A percentile compares a stretch with the other conserved stretches of the same genome.
phyloP scores from a whole-genome alignment of 2,329 filamentous ascomycete genomes.

The Epichloe festucae region DNA sequence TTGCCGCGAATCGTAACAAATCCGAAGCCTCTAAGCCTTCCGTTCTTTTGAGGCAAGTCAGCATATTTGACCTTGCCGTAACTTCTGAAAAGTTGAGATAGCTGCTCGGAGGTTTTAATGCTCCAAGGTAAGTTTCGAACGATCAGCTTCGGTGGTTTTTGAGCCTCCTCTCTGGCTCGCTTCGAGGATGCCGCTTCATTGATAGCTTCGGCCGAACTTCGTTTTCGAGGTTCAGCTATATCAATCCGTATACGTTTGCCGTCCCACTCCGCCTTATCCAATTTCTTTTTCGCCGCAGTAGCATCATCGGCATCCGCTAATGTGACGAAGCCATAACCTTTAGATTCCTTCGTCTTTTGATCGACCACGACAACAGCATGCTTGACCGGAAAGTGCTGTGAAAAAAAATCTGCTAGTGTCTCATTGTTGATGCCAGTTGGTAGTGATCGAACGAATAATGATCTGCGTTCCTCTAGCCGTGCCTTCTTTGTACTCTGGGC shows the following conservation, averaged over 20 bases:
- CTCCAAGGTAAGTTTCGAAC: conserved; percentile 94
- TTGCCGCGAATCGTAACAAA: conserved; percentile 80
- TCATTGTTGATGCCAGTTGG: conserved; percentile 69
- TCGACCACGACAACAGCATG: conserved; percentile 90
- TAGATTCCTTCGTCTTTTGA: conserved; percentile 70
- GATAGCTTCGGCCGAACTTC: conserved; percentile 39
- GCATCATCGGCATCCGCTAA: conserved; percentile 92
- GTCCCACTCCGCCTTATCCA: conserved; percentile 65
- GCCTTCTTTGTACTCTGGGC: conserved; percentile 37
- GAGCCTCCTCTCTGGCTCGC: conserved; percentile 44
- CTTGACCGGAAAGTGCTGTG: conserved; percentile 86
- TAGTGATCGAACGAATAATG: conserved; percentile 84
- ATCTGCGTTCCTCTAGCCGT: conserved; percentile 47
- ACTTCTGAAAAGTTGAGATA: conserved; percentile 66
- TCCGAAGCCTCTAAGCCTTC: conserved; percentile 74
- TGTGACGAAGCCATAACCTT: conserved; percentile 93
- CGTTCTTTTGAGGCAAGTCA: conserved; percentile 67
- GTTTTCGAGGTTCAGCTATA: conserved; percentile 72
- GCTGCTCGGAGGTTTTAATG: conserved; percentile 73
- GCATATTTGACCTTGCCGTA: conserved; percentile 87
- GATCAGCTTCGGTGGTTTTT: conserved; percentile 63
- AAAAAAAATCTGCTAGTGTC: conserved; percentile 70
- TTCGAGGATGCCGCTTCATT: conserved; percentile 29
- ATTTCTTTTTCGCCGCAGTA: conserved; percentile 62
- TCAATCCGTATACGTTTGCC: conserved; percentile 78